Evolutionary conservation across 2,329 filamentous ascomycete genomes (phyloP).

Genomic region (Nemania serpens): DNA sequence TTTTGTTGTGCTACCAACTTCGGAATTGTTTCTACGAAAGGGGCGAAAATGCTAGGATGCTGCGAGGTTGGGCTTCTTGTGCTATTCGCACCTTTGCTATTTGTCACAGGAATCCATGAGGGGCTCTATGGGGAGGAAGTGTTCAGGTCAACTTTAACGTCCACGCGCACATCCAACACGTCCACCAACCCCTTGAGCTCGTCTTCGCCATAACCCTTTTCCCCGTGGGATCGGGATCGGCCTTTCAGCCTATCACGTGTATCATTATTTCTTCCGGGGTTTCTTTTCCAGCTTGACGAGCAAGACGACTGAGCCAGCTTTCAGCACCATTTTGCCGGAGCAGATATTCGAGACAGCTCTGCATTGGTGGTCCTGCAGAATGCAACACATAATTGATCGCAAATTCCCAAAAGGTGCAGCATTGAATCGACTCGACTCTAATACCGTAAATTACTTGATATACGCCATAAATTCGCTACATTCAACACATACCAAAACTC

Average conservation of each 20-base stretch:
- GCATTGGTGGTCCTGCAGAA: constrained; percentile 43
- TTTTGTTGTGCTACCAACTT: constrained; percentile 23
- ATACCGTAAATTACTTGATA: constrained; percentile 40
- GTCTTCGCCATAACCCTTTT: constrained; percentile 30
- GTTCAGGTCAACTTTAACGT: constrained; percentile 31
- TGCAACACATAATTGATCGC: constrained; percentile 47
- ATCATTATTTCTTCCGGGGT: constrained; percentile 45
- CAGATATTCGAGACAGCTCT: constrained; percentile 43
- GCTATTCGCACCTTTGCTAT: constrained; percentile 29
- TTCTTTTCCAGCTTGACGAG: constrained; percentile 44
- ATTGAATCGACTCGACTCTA: constrained; percentile 43
- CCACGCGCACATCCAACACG: constrained; percentile 24
- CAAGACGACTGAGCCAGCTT: constrained; percentile 43
- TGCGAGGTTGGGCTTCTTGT: constrained; percentile 29
- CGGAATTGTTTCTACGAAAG: constrained; percentile 25
- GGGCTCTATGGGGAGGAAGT: constrained; percentile 33
- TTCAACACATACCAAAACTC: constrained; percentile 19
- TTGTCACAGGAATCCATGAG: constrained; percentile 30
- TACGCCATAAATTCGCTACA: constrained; percentile 38
- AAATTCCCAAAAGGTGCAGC: constrained; percentile 45
- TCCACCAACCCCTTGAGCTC: constrained; percentile 35
- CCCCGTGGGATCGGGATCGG: constrained; percentile 40
- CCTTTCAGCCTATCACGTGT: constrained; percentile 43
- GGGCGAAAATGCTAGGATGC: constrained; percentile 26
- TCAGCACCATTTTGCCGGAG: constrained; percentile 41